A percentile compares a stretch with the other conserved stretches of the same genome.
Evolutionary conservation across 768 basidiomycete species (phyloP).

Genomic region (Epithele typhae): DNA sequence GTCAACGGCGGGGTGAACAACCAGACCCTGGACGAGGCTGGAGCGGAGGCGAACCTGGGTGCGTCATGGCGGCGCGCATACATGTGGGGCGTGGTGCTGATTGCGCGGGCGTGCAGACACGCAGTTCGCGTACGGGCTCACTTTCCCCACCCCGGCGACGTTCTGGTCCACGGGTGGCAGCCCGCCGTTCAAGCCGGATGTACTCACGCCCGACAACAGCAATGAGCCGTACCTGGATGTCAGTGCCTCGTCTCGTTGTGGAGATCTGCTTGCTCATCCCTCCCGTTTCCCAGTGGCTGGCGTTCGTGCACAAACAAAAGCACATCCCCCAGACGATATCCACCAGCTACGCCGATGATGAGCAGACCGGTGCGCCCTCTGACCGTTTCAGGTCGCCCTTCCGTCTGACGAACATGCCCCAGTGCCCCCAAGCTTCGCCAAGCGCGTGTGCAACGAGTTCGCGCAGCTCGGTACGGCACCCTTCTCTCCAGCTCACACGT

Average conservation of each 20-base stretch:
- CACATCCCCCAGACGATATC: constrained; percentile 58
- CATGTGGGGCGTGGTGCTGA: no score
- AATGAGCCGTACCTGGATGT: constrained; percentile 50
- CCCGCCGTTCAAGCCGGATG: constrained; percentile 55
- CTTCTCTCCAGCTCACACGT: not conserved
- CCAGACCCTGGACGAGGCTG: constrained; percentile 49
- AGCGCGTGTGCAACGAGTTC: constrained; percentile 54
- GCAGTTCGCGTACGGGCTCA: constrained; percentile 63
- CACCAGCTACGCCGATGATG: constrained; percentile 70
- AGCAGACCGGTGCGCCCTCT: constrained; percentile 51
- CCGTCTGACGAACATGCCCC: constrained; percentile 9
- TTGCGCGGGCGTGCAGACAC: constrained; percentile 35
- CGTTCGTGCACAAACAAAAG: constrained; percentile 45
- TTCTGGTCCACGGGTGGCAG: constrained; percentile 61
- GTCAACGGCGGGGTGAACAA: constrained; percentile 59
- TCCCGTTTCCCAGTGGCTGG: constrained; percentile 63
- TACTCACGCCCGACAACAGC: constrained; percentile 31
- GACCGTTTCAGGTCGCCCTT: constrained; percentile 35
- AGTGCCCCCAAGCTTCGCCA: constrained; percentile 58
- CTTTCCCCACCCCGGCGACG: constrained; percentile 54
- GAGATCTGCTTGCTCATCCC: not conserved
- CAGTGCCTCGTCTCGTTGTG: no score
- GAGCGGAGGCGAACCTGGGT: constrained; percentile 57
- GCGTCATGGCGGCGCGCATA: not conserved
- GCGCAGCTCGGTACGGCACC: constrained; percentile 58